Base-by-base conservation (phyloP, 257 asterid species). In the Jasminum sambac region DNA sequence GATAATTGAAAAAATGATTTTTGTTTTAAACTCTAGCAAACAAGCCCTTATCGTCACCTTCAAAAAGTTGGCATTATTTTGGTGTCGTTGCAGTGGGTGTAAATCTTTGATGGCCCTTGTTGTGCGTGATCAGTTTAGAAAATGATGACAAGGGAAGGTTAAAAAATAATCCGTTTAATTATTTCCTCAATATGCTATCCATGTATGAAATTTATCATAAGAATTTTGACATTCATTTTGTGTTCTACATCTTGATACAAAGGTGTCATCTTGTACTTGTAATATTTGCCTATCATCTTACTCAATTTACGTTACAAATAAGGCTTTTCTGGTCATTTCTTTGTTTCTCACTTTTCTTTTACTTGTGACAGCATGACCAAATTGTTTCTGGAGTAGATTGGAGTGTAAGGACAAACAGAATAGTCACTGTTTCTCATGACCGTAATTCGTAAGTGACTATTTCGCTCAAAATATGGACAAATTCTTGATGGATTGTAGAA, bases 371-470 rank as follows among this genome's bases (percentile, higher is more conserved):
- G 99, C 99, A 95, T 79, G 99, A 95, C 81, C 99, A 95, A 85
- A 88, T 95, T 85, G 90, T 95, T 80, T 95, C 98, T 11, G 99
- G 97, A 71, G 79, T 95, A 52, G 99, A 95, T 81, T 95, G 99
- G 99, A 76, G 99, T 71, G 69, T 70, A 68, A 85, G 78, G 58
- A 84, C 99, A 14, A 90, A 91, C 89, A 84, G 82, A 82, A 88
- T 94, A 72, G 99, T 95, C 46, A 85, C 99, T 59, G 99, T 90
- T 76, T 89, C 99, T 79, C 98, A 95, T 84, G 99, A 95, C 76
- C 89, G 99, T 74, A 95, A 95, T 83, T 89, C 99, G 99, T 95
- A 89, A 89, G 99, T 89, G 66, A 50, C 37, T 59, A 26, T 65
- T 61, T 43, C 39, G 67, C 73, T 72, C 78, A 24, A 63, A 43